phyloP scores from a whole-genome alignment of 2,329 filamentous ascomycete genomes.

The Fusarium odoratissimum region DNA sequence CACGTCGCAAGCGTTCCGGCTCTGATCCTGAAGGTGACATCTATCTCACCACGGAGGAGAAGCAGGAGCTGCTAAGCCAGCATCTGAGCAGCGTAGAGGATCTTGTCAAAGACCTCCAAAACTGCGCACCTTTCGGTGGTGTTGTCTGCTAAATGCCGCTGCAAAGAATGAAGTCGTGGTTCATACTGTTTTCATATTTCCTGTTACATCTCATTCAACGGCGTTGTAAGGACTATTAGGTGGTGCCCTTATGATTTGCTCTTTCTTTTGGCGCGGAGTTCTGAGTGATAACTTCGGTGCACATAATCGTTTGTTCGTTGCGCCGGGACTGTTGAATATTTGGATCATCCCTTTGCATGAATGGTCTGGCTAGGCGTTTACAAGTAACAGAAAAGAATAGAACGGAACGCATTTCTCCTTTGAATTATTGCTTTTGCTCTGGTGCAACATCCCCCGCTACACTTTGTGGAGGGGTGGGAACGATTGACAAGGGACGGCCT shows the following conservation, averaged over 20 bases:
- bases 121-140: slow-evolving; percentile 79
- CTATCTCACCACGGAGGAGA: slow-evolving; percentile 77
- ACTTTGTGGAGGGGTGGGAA: slow-evolving; percentile 43
- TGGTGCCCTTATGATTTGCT: slow-evolving; percentile 22
- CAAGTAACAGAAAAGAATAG: slow-evolving; percentile 41
- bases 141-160: slow-evolving; percentile 57
- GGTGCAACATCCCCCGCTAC: slow-evolving; percentile 15
- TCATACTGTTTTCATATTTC: neutral
- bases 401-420: slow-evolving; percentile 16
- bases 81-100: slow-evolving; percentile 87
- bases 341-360: slow-evolving; percentile 39
- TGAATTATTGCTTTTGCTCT: slow-evolving; percentile 16
- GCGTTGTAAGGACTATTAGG: slow-evolving; percentile 34
- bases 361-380: slow-evolving; percentile 47
- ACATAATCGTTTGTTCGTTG: slow-evolving; percentile 37
- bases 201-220: slow-evolving; percentile 3
- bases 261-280: slow-evolving; percentile 42
- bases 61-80: slow-evolving; percentile 80
- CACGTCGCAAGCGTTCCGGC: slow-evolving; percentile 49
- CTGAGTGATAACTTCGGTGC: slow-evolving; percentile 31
- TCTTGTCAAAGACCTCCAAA: slow-evolving; percentile 84
- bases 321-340: slow-evolving; percentile 33
- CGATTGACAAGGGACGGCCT: slow-evolving; percentile 36
- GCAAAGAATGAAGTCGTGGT: neutral
- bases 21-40: slow-evolving; percentile 54